These are phyloP conservation scores for Ceratocystis alfenasii DNA, from an alignment of 2,329 filamentous ascomycete species.

Conservation along the genomic window DNA sequence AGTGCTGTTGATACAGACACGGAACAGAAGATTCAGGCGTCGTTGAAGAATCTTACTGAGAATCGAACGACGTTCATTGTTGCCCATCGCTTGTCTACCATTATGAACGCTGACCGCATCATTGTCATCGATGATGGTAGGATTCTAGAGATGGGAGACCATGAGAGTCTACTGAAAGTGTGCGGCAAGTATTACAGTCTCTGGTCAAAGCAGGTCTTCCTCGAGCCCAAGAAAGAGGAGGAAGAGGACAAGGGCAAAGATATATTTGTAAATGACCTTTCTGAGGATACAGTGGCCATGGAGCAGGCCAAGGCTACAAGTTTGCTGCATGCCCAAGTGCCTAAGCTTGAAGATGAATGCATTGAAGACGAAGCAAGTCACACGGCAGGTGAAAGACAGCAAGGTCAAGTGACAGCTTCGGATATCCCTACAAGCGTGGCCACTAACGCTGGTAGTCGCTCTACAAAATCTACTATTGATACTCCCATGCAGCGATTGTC, in stretches of 20 bases:
- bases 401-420: not conserved
- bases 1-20: conserved; percentile 63
- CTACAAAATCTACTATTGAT: not conserved
- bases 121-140: conserved; percentile 52
- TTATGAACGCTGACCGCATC: conserved; percentile 57
- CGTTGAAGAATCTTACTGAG: conserved; percentile 45
- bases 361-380: not conserved
- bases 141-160: conserved; percentile 51
- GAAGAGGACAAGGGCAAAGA: conserved; percentile 25
- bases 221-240: conserved; percentile 35
- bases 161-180: conserved; percentile 45
- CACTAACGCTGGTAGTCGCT: not conserved
- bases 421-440: not conserved
- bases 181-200: conserved; percentile 51
- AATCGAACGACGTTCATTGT: conserved; percentile 56
- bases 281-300: conserved; percentile 29
- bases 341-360: conserved; percentile 20
- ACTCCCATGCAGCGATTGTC: conserved; percentile 11
- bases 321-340: conserved; percentile 8
- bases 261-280: conserved; percentile 31
- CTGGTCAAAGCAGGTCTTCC: conserved; percentile 52
- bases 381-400: not conserved
- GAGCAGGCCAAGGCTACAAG: conserved; percentile 27
- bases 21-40: conserved; percentile 54
- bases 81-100: conserved; percentile 57